Evolutionary conservation across 768 basidiomycete genomes (phyloP), one percentile per base, ranked within the genome.

Genomic region (Auricularia cornea): DNA sequence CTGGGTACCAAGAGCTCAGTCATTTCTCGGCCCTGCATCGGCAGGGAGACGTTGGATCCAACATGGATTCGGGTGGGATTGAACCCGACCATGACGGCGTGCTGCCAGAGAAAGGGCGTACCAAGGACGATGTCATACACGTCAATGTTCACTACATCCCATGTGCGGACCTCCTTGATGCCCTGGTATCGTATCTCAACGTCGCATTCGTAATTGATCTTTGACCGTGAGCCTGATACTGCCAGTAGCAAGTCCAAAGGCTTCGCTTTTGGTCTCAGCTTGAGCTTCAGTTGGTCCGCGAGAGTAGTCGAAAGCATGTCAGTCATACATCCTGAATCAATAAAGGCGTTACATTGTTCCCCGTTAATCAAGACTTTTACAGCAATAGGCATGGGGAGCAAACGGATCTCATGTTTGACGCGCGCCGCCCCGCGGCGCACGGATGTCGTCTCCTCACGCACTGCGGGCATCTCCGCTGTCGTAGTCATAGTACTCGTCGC

Each of bases 111-210:
- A 52, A 75, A 79, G 2, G 73, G 73, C 3, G 70, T 74, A 0
- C 78, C 75, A 0, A 79, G 66, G 1, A 79, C 71, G 60, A 71
- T 63, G 35, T 78, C 73, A 62, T 78, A 79, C 2, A 63, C 62
- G 59, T 77, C 74, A 14, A 78, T 67, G 40, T 79, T 79, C 0
- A 67, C 70, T 3, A 79, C 63, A 59, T 78, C 73, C 1, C 76
- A 63, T 38, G 20, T 23, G 29, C 54, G 32, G 20, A 5, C n/a
- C 3, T 48, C 33, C 23, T 61, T 18, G 4, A 66, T 62, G 11
- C 57, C 41, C 23, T 59, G 59, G 35, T 66, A 66, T 18, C 28
- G 20, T 18, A 66, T 52, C 20, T 54, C 14, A 12, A 59, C 65
- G 3, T 29, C 14, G 8, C 52, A 12, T 8, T 41, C 51, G 23